Conservation (phyloP, 164 flowering plant genomes). For the Stephania japonica region DNA sequence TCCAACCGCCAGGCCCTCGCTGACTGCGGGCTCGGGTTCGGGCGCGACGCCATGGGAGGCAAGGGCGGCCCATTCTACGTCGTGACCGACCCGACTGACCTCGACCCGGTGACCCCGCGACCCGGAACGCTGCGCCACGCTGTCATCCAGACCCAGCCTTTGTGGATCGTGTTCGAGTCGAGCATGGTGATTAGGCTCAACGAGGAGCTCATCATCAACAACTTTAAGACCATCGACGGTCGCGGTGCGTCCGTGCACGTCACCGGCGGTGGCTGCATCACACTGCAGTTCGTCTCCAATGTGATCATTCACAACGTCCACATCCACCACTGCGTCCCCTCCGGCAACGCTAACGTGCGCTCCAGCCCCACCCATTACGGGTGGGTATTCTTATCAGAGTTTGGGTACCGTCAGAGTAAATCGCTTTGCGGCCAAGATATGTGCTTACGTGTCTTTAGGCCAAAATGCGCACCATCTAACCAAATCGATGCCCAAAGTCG, state of each 20-base stretch:
- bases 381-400: too few relatives aligned
- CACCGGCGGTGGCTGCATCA: constrained; percentile 61
- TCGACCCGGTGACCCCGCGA: constrained; percentile 42
- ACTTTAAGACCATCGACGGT: constrained; percentile 81
- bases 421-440: too few relatives aligned
- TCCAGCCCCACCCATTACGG: constrained; percentile 55
- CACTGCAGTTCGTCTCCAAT: constrained; percentile 53
- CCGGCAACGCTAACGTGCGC: constrained; percentile 49
- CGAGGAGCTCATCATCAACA: constrained; percentile 59
- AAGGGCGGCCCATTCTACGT: constrained; percentile 60
- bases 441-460: too few relatives aligned
- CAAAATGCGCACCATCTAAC: too few relatives aligned
- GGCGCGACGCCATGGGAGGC: constrained; percentile 56
- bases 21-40: constrained; percentile 81
- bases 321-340: constrained; percentile 60
- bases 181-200: constrained; percentile 59
- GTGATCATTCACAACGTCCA: constrained; percentile 70
- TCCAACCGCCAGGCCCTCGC: constrained; percentile 57
- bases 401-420: too few relatives aligned
- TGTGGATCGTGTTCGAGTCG: constrained; percentile 64
- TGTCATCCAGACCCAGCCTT: constrained; percentile 56
- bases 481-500: too few relatives aligned
- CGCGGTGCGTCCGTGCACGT: constrained; percentile 65
- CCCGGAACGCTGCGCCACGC: constrained; percentile 76
- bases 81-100: constrained; percentile 70